Evolutionary conservation across 2,329 filamentous ascomycete species (phyloP).

Genomic region (Neofusicoccum kwambonambiense): DNA sequence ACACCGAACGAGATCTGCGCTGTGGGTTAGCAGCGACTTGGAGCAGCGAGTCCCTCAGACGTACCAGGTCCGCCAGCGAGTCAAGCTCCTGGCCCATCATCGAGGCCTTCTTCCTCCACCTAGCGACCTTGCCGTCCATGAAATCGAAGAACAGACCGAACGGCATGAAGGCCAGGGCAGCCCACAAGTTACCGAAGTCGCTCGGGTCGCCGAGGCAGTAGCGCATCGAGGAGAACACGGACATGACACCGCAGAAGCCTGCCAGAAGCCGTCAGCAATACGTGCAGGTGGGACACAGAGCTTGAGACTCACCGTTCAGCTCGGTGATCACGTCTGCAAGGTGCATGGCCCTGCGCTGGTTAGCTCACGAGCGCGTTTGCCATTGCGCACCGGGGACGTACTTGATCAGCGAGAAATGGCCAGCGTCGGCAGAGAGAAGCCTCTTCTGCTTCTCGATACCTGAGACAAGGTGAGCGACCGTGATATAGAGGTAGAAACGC

Average conservation of each 20-base stretch:
- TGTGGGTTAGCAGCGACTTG: not conserved
- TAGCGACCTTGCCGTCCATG: conserved; percentile 93
- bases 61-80: conserved; percentile 89
- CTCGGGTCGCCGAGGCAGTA: conserved; percentile 73
- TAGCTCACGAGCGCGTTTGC: conserved; percentile 16
- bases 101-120: conserved; percentile 95
- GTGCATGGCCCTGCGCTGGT: conserved; percentile 56
- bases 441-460: conserved; percentile 74
- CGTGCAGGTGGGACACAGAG: not conserved
- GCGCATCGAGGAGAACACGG: conserved; percentile 89
- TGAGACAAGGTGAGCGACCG: conserved; percentile 33
- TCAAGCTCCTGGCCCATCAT: conserved; percentile 98
- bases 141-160: conserved; percentile 97
- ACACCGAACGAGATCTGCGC: conserved; percentile 92
- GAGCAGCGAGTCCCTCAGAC: conserved; percentile 26
- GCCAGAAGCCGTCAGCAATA: not conserved
- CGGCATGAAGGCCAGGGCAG: conserved; percentile 82
- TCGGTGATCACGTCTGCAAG: conserved; percentile 82
- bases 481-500: not conserved
- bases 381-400: conserved; percentile 22
- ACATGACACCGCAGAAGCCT: conserved; percentile 91
- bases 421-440: conserved; percentile 66
- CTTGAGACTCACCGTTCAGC: conserved; percentile 59
- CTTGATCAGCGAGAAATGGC: conserved; percentile 65
- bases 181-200: conserved; percentile 70